These are phyloP conservation scores for Taphrina sp. DNA, from an alignment of 1,139 yeast genomes.

Conservation along the genomic window DNA sequence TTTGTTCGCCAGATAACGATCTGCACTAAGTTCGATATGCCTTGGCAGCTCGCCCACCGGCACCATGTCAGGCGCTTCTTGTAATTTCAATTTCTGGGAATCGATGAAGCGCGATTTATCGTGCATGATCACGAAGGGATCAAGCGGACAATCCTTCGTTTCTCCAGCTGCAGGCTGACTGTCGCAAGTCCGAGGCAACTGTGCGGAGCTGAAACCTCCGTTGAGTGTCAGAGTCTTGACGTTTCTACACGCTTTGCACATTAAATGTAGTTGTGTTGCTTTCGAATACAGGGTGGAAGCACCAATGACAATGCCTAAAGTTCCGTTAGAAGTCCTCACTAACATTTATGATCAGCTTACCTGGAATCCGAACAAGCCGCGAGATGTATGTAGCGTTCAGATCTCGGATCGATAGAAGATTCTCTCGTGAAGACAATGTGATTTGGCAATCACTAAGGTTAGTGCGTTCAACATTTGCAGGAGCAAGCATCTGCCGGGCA, in stretches of 20 bases:
- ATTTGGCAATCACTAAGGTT: conserved; percentile 81
- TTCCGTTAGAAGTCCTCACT: neutral
- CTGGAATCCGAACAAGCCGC: conserved; percentile 85
- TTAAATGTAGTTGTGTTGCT: conserved; percentile 77
- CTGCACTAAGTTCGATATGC: conserved; percentile 82
- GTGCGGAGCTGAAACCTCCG: conserved; percentile 76
- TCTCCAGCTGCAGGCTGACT: conserved; percentile 57
- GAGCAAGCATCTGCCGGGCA: conserved; percentile 73
- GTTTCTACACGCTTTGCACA: conserved; percentile 87
- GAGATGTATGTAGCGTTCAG: conserved; percentile 86
- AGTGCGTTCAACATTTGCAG: conserved; percentile 51
- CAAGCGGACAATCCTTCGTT: conserved; percentile 74
- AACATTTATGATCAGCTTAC: conserved; percentile 43
- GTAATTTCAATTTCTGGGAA: conserved; percentile 89
- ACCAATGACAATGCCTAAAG: conserved; percentile 64
- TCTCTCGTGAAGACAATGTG: conserved; percentile 70
- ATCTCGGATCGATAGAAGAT: conserved; percentile 71
- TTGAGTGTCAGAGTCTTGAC: conserved; percentile 64
- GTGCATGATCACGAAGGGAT: conserved; percentile 90
- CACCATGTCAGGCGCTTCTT: conserved; percentile 95
- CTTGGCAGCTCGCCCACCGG: conserved; percentile 99
- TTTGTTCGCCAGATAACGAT: conserved; percentile 81
- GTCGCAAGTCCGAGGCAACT: conserved; percentile 70
- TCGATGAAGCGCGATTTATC: conserved; percentile 90
- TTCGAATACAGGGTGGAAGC: conserved; percentile 86